Evolutionary conservation across 176 grass and related monocot species (phyloP).

Genomic region (Pontederia crassipes): DNA sequence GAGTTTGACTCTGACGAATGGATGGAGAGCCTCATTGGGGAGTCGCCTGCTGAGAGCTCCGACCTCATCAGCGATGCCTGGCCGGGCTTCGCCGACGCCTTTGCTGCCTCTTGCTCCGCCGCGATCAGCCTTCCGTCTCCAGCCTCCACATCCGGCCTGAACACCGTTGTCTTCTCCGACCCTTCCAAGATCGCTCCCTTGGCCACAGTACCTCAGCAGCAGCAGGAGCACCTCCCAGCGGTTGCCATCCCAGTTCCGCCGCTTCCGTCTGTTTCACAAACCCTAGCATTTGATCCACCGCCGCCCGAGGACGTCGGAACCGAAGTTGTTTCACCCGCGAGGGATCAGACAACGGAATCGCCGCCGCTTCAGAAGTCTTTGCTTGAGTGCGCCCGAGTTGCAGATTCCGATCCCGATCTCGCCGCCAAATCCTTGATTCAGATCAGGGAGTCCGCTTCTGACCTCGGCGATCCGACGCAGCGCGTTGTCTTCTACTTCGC

Average conservation of each 20-base stretch:
- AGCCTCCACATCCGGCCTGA: background rate
- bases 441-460: slow-evolving; percentile 40
- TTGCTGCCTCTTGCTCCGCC: slow-evolving; percentile 30
- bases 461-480: slow-evolving; percentile 60
- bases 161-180: slow-evolving; percentile 52
- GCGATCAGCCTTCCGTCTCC: slow-evolving; percentile 38
- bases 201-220: background rate
- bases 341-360: slow-evolving; percentile 29
- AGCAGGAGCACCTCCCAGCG: slow-evolving; percentile 2
- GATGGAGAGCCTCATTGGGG: slow-evolving; percentile 97
- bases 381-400: slow-evolving; percentile 47
- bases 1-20: slow-evolving; percentile 93
- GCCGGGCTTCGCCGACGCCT: background rate
- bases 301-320: background rate
- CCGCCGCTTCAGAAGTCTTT: slow-evolving; percentile 52
- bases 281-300: slow-evolving; percentile 10
- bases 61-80: slow-evolving; percentile 11
- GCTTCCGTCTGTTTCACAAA: background rate
- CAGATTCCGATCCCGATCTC: slow-evolving; percentile 37
- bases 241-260: slow-evolving; percentile 9
- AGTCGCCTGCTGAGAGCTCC: slow-evolving; percentile 20
- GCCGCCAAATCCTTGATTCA: slow-evolving; percentile 45
- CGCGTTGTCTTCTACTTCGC: slow-evolving; percentile 92
- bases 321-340: background rate
- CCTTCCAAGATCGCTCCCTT: slow-evolving; percentile 9